Evolutionary conservation across 2,329 filamentous ascomycete species (phyloP).

Genomic region (Claviceps cyperi): DNA sequence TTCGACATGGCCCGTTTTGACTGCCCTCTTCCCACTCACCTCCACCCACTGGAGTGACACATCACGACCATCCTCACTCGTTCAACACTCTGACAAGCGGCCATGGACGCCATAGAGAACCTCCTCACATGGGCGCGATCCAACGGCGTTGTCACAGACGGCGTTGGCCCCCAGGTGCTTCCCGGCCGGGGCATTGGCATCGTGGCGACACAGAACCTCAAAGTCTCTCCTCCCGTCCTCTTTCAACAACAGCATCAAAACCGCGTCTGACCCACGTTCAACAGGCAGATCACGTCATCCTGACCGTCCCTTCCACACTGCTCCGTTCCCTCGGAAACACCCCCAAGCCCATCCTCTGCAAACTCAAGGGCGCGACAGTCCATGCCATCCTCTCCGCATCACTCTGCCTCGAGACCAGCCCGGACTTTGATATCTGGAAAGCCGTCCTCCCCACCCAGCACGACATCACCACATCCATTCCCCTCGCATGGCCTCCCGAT

Average conservation of each 20-base stretch:
- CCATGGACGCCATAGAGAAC: constrained; percentile 19
- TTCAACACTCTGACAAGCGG: neutral
- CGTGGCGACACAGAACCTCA: constrained; percentile 50
- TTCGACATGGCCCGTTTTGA: constrained; percentile 1
- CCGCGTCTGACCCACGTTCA: too few relatives aligned
- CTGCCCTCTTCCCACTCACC: neutral
- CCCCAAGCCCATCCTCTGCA: constrained; percentile 34
- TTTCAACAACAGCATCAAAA: too few relatives aligned
- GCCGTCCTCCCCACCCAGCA: constrained; percentile 48
- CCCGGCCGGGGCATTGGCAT: constrained; percentile 66
- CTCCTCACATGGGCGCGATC: constrained; percentile 55
- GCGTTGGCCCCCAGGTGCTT: constrained; percentile 51
- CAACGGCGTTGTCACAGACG: constrained; percentile 52
- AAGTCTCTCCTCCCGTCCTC: constrained; percentile 28
- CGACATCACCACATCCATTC: constrained; percentile 38
- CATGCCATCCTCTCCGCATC: constrained; percentile 63
- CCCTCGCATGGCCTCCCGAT: constrained; percentile 30
- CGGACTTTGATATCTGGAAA: constrained; percentile 43
- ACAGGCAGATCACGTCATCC: constrained; percentile 36
- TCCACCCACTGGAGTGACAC: neutral
- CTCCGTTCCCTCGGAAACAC: constrained; percentile 52
- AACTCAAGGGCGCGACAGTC: constrained; percentile 39
- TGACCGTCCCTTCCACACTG: constrained; percentile 48
- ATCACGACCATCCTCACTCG: neutral
- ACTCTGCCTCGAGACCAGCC: constrained; percentile 38